Evolutionary conservation across 179 eudicot species (phyloP), one percentile per base, ranked within the genome.

Genomic region (Dionaea muscipula): DNA sequence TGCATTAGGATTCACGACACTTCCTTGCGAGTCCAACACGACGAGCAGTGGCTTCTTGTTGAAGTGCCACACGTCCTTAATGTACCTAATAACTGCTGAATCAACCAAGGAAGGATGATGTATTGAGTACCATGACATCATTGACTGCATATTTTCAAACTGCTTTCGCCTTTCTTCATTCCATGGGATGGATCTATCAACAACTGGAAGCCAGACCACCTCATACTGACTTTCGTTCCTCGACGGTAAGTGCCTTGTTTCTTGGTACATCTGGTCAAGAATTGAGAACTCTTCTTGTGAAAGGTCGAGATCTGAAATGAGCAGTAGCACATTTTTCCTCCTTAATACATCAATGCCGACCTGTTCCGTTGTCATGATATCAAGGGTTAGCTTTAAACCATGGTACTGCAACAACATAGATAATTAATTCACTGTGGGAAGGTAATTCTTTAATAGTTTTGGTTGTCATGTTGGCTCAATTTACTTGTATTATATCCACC

Each of bases 1-100:
- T 13, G 86, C 93, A 55, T 84, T 75, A 15, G 60, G 62, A 64
- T 78, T 78, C n/a, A 74, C 66, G 0, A 71, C 77, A 58, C 65
- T 70, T 4, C 86, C 93, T 26, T 74, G 86, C 15, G 86, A 80
- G 60, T 84, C 93, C 43, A 84, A 51, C 43, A 84, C 93, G 4
- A 81, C 82, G 1, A 84, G 83, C 60, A 71, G 26, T 17, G 84
- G 79, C 69, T 70, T 84, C 65, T 81, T 72, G 43, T 47, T 66
- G 60, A 81, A 81, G 43, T 68, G 68, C 84, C 83, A 80, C 25
- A 60, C 72, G 51, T 84, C 86, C 50, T 66, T 70, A 28, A 69
- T 70, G 70, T 76, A 84, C 63, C 76, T 72, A 31, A 60, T 53
- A 22, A 69, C 84, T 46, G 83, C 84, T 1, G 61, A 75, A 24